Evolutionary conservation across 495 filamentous ascomycete species (phyloP), one percentile per base, ranked within the genome.

Genomic region (Penicillium verhagenii): DNA sequence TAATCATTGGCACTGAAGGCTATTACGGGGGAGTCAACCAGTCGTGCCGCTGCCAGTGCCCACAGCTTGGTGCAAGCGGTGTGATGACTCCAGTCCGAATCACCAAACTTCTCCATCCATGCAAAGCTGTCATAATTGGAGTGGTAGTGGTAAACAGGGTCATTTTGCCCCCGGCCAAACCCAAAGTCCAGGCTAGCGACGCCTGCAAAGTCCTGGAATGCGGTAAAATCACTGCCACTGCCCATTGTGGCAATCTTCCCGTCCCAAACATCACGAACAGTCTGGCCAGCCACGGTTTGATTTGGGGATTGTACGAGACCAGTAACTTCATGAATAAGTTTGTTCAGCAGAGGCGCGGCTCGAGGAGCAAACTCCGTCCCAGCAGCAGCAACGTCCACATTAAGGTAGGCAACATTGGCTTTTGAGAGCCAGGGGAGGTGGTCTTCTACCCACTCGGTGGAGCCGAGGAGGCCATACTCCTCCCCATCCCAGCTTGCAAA

Each of bases 371-470:
- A 83, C 16, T 69, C 24, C 0, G 79, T 71, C 0, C 86, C 85
- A 20, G 66, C 50, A 5, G 82, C 75, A 25, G 80, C 85, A 19
- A 86, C 80, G 63, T 90, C 87, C 35, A 91, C 80, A 61, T 91
- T 90, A 42, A 91, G 57, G 56, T 90, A 90, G 2, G 86, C 87
- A 18, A 90, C 83, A 20, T 87, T 90, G 10, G 89, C 76, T 20
- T 79, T 78, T 9, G 78, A 82, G 9, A 97, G 78, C 91, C 92
- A 96, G 1, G 89, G 88, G 0, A 96, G 71, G 53, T 90, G 90
- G 60, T 98, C 94, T 60, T 87, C 82, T 1, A 88, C 87, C 87
- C 87, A 90, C 54, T 88, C 86, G 0, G 85, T 87, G 13, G 80
- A 84, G 4, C 92, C 92, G 25, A 90, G 64, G 8, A 89, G 68